Conservation (phyloP, 768 basidiomycete species). For the Boletus tomentosulus region DNA sequence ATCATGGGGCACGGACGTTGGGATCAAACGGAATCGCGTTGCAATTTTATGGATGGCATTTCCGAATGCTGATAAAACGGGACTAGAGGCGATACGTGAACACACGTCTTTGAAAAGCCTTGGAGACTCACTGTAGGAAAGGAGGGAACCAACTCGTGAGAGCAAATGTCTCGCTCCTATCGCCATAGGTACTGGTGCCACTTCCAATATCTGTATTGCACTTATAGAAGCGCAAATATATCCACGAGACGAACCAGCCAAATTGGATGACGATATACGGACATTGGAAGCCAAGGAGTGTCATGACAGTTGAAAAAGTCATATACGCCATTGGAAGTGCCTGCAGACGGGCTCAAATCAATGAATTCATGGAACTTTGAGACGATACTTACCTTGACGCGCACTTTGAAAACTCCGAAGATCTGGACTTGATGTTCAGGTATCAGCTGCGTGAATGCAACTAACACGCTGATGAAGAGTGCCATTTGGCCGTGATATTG, state of each 20-base stretch:
- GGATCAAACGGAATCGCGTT: conserved; percentile 71
- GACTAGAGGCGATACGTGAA: conserved; percentile 39
- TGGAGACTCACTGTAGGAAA: conserved; percentile 72
- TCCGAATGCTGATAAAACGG: conserved; percentile 63
- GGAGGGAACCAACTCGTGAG: conserved; percentile 97
- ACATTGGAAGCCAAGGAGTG: conserved; percentile 77
- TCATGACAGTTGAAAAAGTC: conserved; percentile 82
- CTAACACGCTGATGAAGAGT: conserved; percentile 81
- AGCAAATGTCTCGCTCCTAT: conserved; percentile 94
- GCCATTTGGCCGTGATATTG: conserved; percentile 92
- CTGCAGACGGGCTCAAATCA: conserved; percentile 39
- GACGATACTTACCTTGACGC: conserved; percentile 71
- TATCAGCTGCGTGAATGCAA: conserved; percentile 96
- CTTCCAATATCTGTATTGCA: conserved; percentile 65
- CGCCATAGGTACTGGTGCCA: conserved; percentile 76
- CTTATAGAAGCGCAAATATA: conserved; percentile 97
- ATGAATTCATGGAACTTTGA: background rate
- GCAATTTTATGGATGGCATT: conserved; percentile 67
- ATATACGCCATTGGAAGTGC: conserved; percentile 92
- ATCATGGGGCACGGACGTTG: conserved; percentile 51
- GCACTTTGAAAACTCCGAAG: conserved; percentile 74
- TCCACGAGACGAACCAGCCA: conserved; percentile 97
- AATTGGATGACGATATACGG: conserved; percentile 96
- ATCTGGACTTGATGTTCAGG: conserved; percentile 98
- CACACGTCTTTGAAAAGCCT: background rate